phyloP scores from a whole-genome alignment of 2,329 filamentous ascomycete genomes.

The Fusarium sp. region DNA sequence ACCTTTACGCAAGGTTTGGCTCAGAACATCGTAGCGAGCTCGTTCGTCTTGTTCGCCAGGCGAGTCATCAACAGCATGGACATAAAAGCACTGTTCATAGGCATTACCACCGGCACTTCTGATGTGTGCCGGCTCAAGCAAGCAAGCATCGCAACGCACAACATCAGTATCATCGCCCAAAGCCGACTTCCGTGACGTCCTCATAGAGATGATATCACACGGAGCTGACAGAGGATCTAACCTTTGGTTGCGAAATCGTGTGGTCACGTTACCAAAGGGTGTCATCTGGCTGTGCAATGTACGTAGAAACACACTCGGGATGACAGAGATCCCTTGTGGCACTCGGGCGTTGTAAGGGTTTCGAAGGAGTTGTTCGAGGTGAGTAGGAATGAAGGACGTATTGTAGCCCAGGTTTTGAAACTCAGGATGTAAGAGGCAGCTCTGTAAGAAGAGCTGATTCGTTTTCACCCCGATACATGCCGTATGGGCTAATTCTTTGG shows the following conservation, averaged over 20 bases:
- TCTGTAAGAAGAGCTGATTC: background rate
- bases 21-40: background rate
- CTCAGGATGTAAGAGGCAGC: background rate
- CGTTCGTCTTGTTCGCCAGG: background rate
- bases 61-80: background rate
- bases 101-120: background rate
- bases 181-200: background rate
- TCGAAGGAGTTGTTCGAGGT: background rate
- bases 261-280: background rate
- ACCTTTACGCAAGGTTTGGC: background rate
- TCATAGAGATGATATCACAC: background rate
- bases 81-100: background rate
- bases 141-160: background rate
- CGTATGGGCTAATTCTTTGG: background rate
- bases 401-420: background rate
- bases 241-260: background rate
- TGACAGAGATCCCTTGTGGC: background rate
- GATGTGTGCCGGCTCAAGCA: background rate
- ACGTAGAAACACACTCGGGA: background rate
- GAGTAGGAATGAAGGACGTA: background rate
- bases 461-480: background rate
- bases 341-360: background rate
- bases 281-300: background rate
- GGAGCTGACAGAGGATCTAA: background rate
- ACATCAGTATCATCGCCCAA: background rate